Evolutionary conservation across 768 basidiomycete species (phyloP), one percentile per base, ranked within the genome.

Genomic region (Holtermanniella nyarrowii): DNA sequence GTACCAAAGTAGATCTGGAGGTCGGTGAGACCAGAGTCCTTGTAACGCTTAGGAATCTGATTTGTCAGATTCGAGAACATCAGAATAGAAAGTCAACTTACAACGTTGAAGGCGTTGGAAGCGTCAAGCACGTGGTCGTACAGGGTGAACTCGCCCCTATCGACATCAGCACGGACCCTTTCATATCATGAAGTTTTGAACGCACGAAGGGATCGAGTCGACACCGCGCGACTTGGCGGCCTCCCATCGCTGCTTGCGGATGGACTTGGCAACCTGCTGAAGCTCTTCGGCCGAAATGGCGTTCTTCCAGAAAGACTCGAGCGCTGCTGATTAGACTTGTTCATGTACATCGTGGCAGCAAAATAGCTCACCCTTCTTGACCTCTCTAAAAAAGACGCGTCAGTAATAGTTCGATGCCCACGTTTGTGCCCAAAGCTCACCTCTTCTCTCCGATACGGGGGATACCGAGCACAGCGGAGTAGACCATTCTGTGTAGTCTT

Each of bases 121-220:
- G 93, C 89, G 76, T 97, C 93, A 66, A 97, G 83, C 72, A 96
- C 88, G 73, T 97, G 93, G 75, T 96, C 93, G 74, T 96, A 99
- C 56, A 99, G 82, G 26, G 95, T 86, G 74, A 99, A 99, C 71
- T 97, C 95, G 66, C 93, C 93, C 66, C 95, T 99, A 64, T 44
- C 14, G 24, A 60, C n/a, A 44, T 26, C 39, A 27, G 56, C 50
- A 42, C 31, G 46, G 55, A 24, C 44, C 45, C 53, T 48, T n/a
- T n/a, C n/a, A n/a, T n/a, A n/a, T n/a, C n/a, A n/a, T n/a, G n/a
- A 41, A n/a, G 48, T 22, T 40, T 26, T 42, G 41, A 16, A 71
- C 79, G 50, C 57, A 91, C 93, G 89, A 91, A 49, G 93, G 89
- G 73, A 97, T 77, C 66, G 83, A 78, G 71, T 93, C 86, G 57